A percentile compares a stretch with the other conserved stretches of the same genome.
Evolutionary conservation across 1,284 basidiomycete genomes (phyloP).

Genomic region (Trichosporon sp.): DNA sequence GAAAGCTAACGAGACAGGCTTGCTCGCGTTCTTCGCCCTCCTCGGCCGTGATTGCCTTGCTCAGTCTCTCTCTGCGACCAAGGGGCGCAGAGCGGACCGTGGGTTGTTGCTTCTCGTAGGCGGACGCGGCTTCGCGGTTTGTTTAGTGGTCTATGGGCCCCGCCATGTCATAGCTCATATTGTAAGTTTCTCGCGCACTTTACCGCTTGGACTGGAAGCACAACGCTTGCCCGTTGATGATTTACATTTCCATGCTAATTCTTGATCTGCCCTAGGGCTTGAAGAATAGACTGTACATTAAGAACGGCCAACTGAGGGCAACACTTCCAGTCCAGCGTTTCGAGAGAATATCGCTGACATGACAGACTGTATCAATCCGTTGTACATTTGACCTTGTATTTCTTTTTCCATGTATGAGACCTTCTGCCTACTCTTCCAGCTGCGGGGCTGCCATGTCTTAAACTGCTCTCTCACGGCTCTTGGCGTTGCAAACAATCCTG

Average conservation of each 20-base stretch:
- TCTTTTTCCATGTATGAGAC: not conserved
- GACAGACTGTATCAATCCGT: not conserved
- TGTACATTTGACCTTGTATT: not conserved
- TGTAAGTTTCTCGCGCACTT: not conserved
- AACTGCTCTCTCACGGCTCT: too few species aligned
- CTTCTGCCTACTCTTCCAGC: not conserved
- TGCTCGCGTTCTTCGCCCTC: not conserved
- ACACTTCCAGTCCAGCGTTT: not conserved
- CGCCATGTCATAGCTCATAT: too few species aligned
- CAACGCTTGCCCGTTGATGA: not conserved
- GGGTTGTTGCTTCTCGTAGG: too few species aligned
- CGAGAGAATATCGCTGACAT: not conserved
- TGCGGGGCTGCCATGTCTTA: not conserved
- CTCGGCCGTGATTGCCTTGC: too few species aligned
- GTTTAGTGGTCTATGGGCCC: not conserved
- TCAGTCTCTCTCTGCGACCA: too few species aligned
- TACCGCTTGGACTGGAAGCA: not conserved
- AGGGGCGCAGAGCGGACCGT: too few species aligned
- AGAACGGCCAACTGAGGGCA: constrained; percentile 7
- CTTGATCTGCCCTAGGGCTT: not conserved
- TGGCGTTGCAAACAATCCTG: too few species aligned
- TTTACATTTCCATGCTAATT: constrained; percentile 7
- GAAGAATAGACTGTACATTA: constrained; percentile 4
- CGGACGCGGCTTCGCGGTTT: too few species aligned
- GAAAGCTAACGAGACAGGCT: not conserved